Evolutionary conservation across 805 yeast species (phyloP), one percentile per base, ranked within the genome.

Genomic region (Kluyveromyces lactis): DNA sequence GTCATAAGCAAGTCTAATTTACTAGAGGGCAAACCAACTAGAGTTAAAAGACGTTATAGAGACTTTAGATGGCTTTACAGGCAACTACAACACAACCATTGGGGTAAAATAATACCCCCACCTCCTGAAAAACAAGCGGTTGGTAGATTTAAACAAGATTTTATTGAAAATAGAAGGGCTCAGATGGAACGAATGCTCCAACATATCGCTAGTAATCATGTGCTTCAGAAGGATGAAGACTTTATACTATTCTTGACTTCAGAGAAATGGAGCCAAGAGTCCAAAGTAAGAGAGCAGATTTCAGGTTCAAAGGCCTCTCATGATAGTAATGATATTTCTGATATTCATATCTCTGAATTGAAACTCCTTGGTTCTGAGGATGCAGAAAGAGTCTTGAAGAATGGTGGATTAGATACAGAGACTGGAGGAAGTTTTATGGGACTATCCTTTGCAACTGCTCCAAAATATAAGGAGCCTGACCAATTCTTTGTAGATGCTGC

Each of bases 21-120:
- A 18, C 54, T 65, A 34, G 49, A 56, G 16, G 45, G 56, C n/a
- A 55, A 63, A 8, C 77, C 72, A 35, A 63, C 70, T 0, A 63
- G 69, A 9, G 97, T 89, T 0, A 74, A 86, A 4, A 71, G 98
- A 56, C 72, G 98, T 48, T 92, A 90, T 60, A 76, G 80, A 39
- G 98, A 92, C 60, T 90, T 92, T 62, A 67, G 95, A 44, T 90
- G 97, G 97, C 68, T 92, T 10, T 90, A 87, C 59, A 86, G 85
- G 48, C 95, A 89, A 50, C 66, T 92, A 18, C 84, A 83, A 53
- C 74, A 76, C 52, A 85, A 81, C 50, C 87, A 92, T 55, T 95
- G 95, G 26, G 98, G 98, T 1, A 70, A 72, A 42, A 79, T 92
- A 27, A 79, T 92, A 18, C 97, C 98, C 1, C 95, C 97, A 1